These are phyloP conservation scores for Solanum megistacrolobum DNA, from an alignment of 257 asterid genomes.

Conservation along the genomic window DNA sequence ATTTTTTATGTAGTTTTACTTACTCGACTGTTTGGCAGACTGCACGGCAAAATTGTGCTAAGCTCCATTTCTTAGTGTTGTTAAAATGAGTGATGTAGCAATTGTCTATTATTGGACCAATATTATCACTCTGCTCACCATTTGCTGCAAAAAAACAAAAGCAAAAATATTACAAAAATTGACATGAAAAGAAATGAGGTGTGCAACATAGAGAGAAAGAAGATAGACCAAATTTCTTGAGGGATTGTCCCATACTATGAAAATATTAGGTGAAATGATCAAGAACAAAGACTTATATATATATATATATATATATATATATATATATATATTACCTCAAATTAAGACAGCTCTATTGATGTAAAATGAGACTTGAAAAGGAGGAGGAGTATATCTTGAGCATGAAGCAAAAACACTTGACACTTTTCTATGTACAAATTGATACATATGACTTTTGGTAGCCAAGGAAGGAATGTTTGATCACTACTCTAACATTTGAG, in stretches of 20 bases:
- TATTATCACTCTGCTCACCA: slow-evolving; percentile 29
- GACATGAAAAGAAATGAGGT: background rate
- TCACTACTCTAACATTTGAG: background rate
- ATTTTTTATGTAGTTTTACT: too few relatives aligned
- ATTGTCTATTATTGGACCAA: slow-evolving; percentile 12
- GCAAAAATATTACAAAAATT: background rate
- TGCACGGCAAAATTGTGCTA: slow-evolving; percentile 48
- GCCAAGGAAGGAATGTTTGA: background rate
- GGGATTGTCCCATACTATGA: slow-evolving; percentile 42
- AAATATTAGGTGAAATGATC: background rate
- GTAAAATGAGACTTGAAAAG: background rate
- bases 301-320: too few relatives aligned
- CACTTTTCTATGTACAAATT: background rate
- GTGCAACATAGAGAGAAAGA: background rate
- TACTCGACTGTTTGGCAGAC: slow-evolving; percentile 21
- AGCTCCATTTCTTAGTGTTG: background rate
- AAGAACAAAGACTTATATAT: background rate
- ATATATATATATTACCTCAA: background rate
- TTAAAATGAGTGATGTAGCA: slow-evolving; percentile 37
- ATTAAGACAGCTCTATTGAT: background rate
- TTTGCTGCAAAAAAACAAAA: slow-evolving; percentile 27
- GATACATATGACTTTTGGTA: background rate
- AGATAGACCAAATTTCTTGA: slow-evolving; percentile 40
- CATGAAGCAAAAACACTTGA: background rate
- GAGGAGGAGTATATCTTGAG: background rate